Base-by-base conservation (phyloP, 495 filamentous ascomycete species). In the Tuber indicum region DNA sequence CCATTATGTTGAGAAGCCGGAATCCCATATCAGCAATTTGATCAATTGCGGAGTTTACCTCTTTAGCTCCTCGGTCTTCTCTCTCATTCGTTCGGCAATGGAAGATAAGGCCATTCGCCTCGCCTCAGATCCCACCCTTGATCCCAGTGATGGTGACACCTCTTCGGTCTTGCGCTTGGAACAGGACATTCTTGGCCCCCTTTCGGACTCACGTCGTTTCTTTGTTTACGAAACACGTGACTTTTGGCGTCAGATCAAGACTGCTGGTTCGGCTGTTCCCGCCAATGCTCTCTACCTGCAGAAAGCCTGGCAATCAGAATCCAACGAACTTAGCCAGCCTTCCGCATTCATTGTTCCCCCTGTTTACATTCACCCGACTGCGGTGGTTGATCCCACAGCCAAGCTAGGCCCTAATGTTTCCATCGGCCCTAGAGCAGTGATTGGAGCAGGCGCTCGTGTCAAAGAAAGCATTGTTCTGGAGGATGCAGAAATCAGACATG, bases 201-300 rank as follows among this genome's bases (percentile, higher is more conserved):
- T 99, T 81, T 95, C 96, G 49, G 96, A 99, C 86, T 97, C 90
- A 89, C 94, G 96, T 84, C 94, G 96, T 83, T 99, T 99, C 88
- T 99, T 93, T 85, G 96, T 98, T 32, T 92, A 97, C 85, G 96
- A 99, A 86, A 98, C 96, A 70, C 97, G 97, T 86, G 96, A 97
- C 83, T 99, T 99, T 86, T 99, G 96, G 96, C 94, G 96, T 75
- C 96, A 99, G 88, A 98, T 99, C 89, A 99, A 99, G 89, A 97
- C 96, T 8, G 96, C 96, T 72, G 96, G 96, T 62, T 98, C 96
- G 36, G 96, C 96, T 72, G 94, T 99, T 75, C 96, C 96, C 16
- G 96, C 96, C 76, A 98, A 99, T 84, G 96, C 96, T 1, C 90
- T 99, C 3, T 99, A 99, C 86, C 90, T 99, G 62, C 93, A 94